A percentile compares a stretch with the other conserved stretches of the same genome.
Conservation (phyloP, 1,139 yeast genomes). For the Saccharomyces pastorianus region DNA sequence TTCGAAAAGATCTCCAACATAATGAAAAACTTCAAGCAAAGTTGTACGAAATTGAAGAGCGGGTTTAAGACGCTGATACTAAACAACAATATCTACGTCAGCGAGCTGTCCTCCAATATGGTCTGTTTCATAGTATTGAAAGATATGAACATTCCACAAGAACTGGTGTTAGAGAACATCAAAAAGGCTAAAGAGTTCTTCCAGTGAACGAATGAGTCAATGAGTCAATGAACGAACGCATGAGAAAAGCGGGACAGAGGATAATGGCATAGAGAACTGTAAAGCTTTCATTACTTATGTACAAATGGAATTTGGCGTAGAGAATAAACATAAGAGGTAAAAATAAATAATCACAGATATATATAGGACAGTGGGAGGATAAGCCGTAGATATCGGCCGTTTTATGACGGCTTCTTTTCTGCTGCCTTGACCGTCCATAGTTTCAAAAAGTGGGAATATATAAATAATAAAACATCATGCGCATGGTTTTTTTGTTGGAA, state of each 20-base stretch:
- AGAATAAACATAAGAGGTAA: background rate
- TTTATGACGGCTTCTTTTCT: background rate
- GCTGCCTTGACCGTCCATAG: background rate
- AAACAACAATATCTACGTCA: slow-evolving; percentile 51
- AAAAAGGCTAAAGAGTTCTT: slow-evolving; percentile 33
- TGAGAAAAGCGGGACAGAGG: background rate
- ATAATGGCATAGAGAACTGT: background rate
- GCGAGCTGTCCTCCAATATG: slow-evolving; percentile 38
- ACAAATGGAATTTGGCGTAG: background rate
- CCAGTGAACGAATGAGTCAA: slow-evolving; percentile 19
- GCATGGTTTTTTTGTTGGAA: background rate
- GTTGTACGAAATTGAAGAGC: slow-evolving; percentile 72
- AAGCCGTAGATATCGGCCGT: background rate
- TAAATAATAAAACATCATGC: background rate
- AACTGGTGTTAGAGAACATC: slow-evolving; percentile 34
- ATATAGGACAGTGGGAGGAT: background rate
- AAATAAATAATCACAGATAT: background rate
- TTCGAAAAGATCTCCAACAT: slow-evolving; percentile 91
- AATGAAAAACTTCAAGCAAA: slow-evolving; percentile 89
- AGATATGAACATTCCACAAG: slow-evolving; percentile 27
- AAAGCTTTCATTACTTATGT: background rate
- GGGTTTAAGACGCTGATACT: slow-evolving; percentile 72
- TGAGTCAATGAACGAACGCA: slow-evolving; percentile 11
- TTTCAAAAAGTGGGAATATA: background rate
- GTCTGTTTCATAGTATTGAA: slow-evolving; percentile 37